Percentiles rank a stretch among this genome's conserved stretches.
Conservation (phyloP, 805 yeast genomes). For the Candida nonsorbophila region DNA sequence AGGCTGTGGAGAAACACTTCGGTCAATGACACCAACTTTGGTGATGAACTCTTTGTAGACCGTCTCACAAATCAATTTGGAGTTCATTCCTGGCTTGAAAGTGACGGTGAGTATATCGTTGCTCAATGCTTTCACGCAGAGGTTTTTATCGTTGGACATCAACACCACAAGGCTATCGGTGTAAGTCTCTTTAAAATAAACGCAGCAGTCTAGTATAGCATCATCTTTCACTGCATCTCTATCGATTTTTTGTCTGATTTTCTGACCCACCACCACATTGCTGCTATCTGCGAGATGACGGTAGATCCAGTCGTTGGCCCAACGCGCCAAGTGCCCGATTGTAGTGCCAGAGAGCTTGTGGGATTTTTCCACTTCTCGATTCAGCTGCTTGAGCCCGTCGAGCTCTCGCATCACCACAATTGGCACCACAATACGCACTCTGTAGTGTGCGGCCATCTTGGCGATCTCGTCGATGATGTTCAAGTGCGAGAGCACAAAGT, state of each 20-base stretch:
- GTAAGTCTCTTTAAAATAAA: constrained; percentile 46
- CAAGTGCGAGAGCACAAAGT: constrained; percentile 70
- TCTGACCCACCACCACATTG: constrained; percentile 61
- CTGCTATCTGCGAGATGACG: constrained; percentile 47
- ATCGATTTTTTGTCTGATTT: constrained; percentile 47
- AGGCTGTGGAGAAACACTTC: not conserved
- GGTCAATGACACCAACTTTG: not conserved
- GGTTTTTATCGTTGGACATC: constrained; percentile 77
- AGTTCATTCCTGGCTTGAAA: constrained; percentile 40
- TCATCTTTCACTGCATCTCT: constrained; percentile 57
- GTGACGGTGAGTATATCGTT: constrained; percentile 64
- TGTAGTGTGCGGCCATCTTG: constrained; percentile 31
- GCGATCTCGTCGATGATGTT: constrained; percentile 50
- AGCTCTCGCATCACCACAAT: constrained; percentile 65
- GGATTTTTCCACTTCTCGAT: constrained; percentile 10
- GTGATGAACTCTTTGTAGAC: constrained; percentile 21
- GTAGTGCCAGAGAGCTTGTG: constrained; percentile 19
- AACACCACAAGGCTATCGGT: constrained; percentile 45
- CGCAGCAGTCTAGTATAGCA: constrained; percentile 79
- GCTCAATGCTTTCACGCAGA: constrained; percentile 71
- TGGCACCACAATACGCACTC: constrained; percentile 61
- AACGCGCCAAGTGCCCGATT: constrained; percentile 56
- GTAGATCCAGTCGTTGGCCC: constrained; percentile 78
- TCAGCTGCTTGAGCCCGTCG: constrained; percentile 69
- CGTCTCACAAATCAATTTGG: constrained; percentile 35